Evolutionary conservation across 2,329 filamentous ascomycete species (phyloP).

Genomic region (Calonectria hawksworthii): DNA sequence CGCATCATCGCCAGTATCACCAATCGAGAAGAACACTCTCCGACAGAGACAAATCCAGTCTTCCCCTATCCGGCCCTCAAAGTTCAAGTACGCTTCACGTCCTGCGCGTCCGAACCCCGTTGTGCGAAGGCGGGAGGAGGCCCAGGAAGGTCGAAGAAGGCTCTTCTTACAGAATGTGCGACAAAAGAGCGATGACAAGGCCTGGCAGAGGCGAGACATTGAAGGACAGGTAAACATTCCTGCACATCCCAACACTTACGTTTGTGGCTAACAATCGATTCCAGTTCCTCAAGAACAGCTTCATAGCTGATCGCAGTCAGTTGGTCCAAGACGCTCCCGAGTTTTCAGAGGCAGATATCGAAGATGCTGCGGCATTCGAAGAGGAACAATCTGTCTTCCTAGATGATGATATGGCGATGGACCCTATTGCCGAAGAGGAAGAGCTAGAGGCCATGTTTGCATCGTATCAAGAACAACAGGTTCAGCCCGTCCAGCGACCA

Average conservation of each 20-base stretch:
- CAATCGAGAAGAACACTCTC: slow-evolving; percentile 58
- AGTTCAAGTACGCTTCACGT: slow-evolving; percentile 67
- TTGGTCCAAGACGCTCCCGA: slow-evolving; percentile 53
- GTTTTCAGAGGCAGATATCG: slow-evolving; percentile 65
- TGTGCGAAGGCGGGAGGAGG: slow-evolving; percentile 71
- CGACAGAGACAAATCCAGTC: slow-evolving; percentile 60
- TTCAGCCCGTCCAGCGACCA: slow-evolving; percentile 42
- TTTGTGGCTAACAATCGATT: slow-evolving; percentile 15
- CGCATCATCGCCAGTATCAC: slow-evolving; percentile 62
- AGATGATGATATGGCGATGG: slow-evolving; percentile 66
- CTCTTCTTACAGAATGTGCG: slow-evolving; percentile 79
- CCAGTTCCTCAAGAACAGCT: slow-evolving; percentile 55
- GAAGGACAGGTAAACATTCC: slow-evolving; percentile 63
- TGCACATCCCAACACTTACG: neutral
- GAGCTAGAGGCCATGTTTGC: slow-evolving; percentile 71
- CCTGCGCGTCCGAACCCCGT: slow-evolving; percentile 74
- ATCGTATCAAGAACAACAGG: slow-evolving; percentile 56
- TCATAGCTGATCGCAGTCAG: slow-evolving; percentile 50
- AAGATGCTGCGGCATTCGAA: slow-evolving; percentile 60
- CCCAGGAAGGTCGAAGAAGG: slow-evolving; percentile 73
- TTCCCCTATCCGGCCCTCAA: slow-evolving; percentile 57
- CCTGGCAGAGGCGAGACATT: slow-evolving; percentile 72
- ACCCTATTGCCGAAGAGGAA: slow-evolving; percentile 63
- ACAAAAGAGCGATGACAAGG: slow-evolving; percentile 70
- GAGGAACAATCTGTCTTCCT: slow-evolving; percentile 41